Conservation (phyloP, 2,329 filamentous ascomycete genomes). For the Curvularia verruculosa region DNA sequence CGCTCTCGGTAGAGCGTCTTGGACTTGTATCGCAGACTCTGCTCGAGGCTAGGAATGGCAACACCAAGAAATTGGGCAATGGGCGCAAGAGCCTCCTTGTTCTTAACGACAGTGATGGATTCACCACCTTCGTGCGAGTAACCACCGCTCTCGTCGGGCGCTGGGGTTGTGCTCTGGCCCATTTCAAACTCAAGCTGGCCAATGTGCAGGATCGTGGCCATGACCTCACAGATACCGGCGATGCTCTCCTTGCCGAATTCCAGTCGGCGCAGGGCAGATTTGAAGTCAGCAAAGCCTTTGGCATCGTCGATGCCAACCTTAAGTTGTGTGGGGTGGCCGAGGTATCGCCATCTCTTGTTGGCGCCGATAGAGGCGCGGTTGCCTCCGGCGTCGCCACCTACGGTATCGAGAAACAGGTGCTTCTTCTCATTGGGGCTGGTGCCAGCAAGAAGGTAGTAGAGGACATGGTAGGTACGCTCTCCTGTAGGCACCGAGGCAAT, state of each 20-base stretch:
- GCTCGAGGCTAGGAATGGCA: constrained; percentile 78
- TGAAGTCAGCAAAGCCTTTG: constrained; percentile 96
- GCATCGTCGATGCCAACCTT: constrained; percentile 96
- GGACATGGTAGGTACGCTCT: constrained; percentile 92
- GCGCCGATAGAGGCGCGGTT: constrained; percentile 61
- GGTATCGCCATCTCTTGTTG: constrained; percentile 92
- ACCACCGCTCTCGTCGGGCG: constrained; percentile 89
- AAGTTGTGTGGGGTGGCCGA: constrained; percentile 94
- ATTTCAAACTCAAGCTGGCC: constrained; percentile 94
- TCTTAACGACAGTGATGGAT: constrained; percentile 84
- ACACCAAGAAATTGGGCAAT: constrained; percentile 96
- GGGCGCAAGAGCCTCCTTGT: constrained; percentile 85
- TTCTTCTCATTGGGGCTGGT: constrained; percentile 89
- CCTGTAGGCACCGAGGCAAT: constrained; percentile 92
- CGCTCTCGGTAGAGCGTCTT: constrained; percentile 95
- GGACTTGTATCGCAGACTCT: constrained; percentile 90
- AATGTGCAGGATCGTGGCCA: constrained; percentile 94
- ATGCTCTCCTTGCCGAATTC: constrained; percentile 94
- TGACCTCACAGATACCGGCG: constrained; percentile 93
- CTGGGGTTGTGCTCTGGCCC: constrained; percentile 76
- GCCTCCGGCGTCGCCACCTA: constrained; percentile 57
- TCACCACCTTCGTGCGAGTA: constrained; percentile 95
- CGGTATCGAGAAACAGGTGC: constrained; percentile 72
- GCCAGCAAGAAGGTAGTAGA: constrained; percentile 94
- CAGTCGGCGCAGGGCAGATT: constrained; percentile 89